Percentiles rank a stretch among this genome's conserved stretches.
Conservation (phyloP, 2,329 filamentous ascomycete genomes). For the Phyllachora maydis region DNA sequence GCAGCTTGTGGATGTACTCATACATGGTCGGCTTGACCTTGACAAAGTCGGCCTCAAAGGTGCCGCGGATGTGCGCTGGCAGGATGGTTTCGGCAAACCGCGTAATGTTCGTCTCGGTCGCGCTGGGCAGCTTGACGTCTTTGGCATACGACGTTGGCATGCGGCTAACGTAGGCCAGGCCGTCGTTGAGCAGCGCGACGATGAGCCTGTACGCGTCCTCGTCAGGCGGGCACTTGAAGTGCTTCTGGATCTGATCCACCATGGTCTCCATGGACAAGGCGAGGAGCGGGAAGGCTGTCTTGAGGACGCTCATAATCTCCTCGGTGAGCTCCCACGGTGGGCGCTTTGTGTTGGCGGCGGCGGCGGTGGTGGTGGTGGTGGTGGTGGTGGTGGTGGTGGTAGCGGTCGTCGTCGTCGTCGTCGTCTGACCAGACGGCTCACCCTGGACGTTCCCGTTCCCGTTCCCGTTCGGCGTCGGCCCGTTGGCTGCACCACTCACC, state of each 20-base stretch:
- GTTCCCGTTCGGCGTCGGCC: too few species aligned
- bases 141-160: constrained; percentile 73
- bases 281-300: constrained; percentile 89
- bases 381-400: constrained; percentile 8
- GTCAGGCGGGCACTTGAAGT: constrained; percentile 97
- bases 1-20: constrained; percentile 93
- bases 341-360: constrained; percentile 31
- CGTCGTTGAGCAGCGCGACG: constrained; percentile 92
- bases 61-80: constrained; percentile 82
- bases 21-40: constrained; percentile 89
- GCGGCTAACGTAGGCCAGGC: constrained; percentile 75
- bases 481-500: constrained; percentile 7
- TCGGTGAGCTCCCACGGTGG: constrained; percentile 94
- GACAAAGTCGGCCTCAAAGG: constrained; percentile 96
- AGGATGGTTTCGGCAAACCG: constrained; percentile 93
- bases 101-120: constrained; percentile 91
- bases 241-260: constrained; percentile 96
- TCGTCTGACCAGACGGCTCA: too few species aligned
- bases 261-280: constrained; percentile 98
- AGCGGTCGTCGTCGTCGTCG: too few species aligned
- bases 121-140: constrained; percentile 72
- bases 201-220: constrained; percentile 96
- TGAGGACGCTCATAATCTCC: constrained; percentile 84
- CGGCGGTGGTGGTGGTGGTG: constrained; percentile 4
- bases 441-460: too few species aligned